A percentile compares a stretch with the other conserved stretches of the same genome.
Evolutionary conservation across 169 alveolate species (phyloP).

Genomic region (Cryptosporidium xiaoi): DNA sequence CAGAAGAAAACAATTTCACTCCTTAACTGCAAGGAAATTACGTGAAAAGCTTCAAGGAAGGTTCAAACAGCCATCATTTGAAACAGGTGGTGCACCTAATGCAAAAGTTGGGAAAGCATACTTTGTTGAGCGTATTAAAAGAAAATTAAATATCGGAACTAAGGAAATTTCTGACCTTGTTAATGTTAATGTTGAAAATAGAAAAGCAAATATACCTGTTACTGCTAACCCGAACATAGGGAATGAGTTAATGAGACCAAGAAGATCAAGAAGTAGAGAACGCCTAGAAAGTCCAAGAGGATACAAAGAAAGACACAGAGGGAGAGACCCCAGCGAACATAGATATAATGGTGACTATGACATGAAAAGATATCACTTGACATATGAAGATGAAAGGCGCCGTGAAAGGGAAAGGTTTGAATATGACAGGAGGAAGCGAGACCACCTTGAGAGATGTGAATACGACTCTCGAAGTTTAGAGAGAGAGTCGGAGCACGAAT

Average conservation of each 20-base stretch:
- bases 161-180: not conserved
- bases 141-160: not conserved
- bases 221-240: not conserved
- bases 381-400: not conserved
- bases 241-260: not conserved
- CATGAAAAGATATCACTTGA: not conserved
- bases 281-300: not conserved
- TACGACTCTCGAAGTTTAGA: not conserved
- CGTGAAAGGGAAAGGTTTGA: not conserved
- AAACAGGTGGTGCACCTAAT: constrained; percentile 50
- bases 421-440: constrained; percentile 18
- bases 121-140: constrained; percentile 34
- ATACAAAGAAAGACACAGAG: not conserved
- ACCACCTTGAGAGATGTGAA: constrained; percentile 1
- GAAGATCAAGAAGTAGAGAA: constrained; percentile 25
- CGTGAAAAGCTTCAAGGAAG: constrained; percentile 71
- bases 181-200: not conserved
- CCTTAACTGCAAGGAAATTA: constrained; percentile 60
- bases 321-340: constrained; percentile 24
- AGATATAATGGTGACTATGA: not conserved
- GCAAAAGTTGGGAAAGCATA: constrained; percentile 70
- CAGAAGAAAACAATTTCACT: constrained; percentile 54
- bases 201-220: not conserved
- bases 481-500: constrained; percentile 5
- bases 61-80: constrained; percentile 46